Percentiles rank a stretch among this genome's conserved stretches.
These are phyloP conservation scores for Podospora pseudocomata DNA, from an alignment of 495 filamentous ascomycete genomes.

Conservation along the genomic window DNA sequence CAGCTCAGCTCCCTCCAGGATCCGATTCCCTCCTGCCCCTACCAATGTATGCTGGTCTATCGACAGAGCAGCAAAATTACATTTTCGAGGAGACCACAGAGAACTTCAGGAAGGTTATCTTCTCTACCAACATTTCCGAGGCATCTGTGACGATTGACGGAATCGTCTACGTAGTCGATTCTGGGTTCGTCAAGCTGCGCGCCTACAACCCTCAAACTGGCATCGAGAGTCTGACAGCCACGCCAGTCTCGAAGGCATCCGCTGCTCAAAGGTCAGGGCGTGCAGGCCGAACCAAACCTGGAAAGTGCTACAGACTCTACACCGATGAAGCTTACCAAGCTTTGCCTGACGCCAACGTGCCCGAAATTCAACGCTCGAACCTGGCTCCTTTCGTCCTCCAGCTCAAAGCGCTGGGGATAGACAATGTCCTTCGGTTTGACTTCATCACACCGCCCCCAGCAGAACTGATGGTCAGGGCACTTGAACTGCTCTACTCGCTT, in stretches of 20 bases:
- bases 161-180: slow-evolving; percentile 89
- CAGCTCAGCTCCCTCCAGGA: slow-evolving; percentile 66
- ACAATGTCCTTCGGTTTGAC: slow-evolving; percentile 88
- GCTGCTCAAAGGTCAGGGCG: slow-evolving; percentile 89
- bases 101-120: slow-evolving; percentile 84
- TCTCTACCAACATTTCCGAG: slow-evolving; percentile 96
- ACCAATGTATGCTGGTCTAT: slow-evolving; percentile 85
- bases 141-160: slow-evolving; percentile 93
- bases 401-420: slow-evolving; percentile 92
- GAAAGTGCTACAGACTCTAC: slow-evolving; percentile 93
- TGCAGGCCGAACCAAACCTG: slow-evolving; percentile 85
- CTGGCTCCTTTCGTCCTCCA: slow-evolving; percentile 88
- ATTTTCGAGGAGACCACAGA: slow-evolving; percentile 86
- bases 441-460: slow-evolving; percentile 87
- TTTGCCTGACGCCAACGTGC: slow-evolving; percentile 72
- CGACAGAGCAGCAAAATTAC: slow-evolving; percentile 86
- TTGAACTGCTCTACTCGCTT: slow-evolving; percentile 86
- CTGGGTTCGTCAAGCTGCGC: slow-evolving; percentile 86
- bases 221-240: slow-evolving; percentile 88
- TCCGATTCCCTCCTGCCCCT: slow-evolving; percentile 68
- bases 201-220: slow-evolving; percentile 82
- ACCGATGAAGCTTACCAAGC: slow-evolving; percentile 69
- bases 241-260: slow-evolving; percentile 85
- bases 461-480: slow-evolving; percentile 79
- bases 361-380: slow-evolving; percentile 92